These are phyloP conservation scores for Didymella pinodella DNA, from an alignment of 2,329 filamentous ascomycete genomes.

Conservation along the genomic window DNA sequence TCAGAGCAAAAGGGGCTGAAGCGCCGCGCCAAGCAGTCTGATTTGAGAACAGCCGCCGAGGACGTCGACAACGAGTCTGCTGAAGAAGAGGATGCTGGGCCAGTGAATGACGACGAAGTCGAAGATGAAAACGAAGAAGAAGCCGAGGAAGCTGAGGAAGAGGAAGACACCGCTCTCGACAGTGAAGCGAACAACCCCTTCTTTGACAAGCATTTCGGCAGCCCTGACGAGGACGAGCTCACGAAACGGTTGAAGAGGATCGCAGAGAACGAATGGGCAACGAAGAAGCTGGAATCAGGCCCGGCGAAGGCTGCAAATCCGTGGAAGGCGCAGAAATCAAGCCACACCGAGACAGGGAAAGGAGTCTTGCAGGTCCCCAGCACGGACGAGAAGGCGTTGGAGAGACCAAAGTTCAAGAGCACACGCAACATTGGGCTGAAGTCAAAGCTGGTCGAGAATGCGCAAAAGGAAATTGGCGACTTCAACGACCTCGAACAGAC, in stretches of 20 bases:
- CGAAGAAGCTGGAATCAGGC: constrained; percentile 45
- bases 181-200: constrained; percentile 60
- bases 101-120: constrained; percentile 18
- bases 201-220: constrained; percentile 81
- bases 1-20: constrained; percentile 3
- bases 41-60: constrained; percentile 1
- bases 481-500: constrained; percentile 70
- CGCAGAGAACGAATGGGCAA: constrained; percentile 59
- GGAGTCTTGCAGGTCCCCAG: constrained; percentile 41
- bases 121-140: constrained; percentile 27
- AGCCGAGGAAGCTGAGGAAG: constrained; percentile 26
- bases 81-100: constrained; percentile 17
- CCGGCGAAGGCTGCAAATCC: constrained; percentile 47
- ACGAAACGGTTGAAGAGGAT: constrained; percentile 59
- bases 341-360: constrained; percentile 35
- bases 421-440: constrained; percentile 45
- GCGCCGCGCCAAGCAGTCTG: constrained; percentile 13
- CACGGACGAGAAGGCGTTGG: constrained; percentile 25
- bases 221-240: constrained; percentile 69
- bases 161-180: constrained; percentile 49
- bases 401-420: constrained; percentile 34
- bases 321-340: constrained; percentile 56
- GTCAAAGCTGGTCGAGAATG: constrained; percentile 41
- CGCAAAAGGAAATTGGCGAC: constrained; percentile 46
- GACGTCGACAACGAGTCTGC: constrained; percentile 5